Percentiles rank a stretch among this genome's conserved stretches.
These are phyloP conservation scores for Holtermannia corniformis DNA, from an alignment of 768 basidiomycete genomes.

Conservation along the genomic window DNA sequence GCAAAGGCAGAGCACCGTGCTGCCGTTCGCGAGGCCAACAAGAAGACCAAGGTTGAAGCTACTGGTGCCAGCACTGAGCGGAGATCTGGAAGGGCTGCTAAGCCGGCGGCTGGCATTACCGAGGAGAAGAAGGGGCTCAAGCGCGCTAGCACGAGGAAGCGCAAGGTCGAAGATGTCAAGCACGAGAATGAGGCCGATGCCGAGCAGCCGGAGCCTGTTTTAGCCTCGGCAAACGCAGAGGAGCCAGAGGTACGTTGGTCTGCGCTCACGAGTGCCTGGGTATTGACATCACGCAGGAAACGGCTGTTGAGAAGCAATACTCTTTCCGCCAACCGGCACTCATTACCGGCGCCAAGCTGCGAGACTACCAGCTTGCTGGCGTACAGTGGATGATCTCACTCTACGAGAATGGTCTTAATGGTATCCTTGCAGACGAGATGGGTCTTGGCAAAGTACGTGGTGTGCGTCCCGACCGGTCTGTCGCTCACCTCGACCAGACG, in stretches of 20 bases:
- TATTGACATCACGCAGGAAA: background rate
- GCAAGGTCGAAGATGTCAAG: constrained; percentile 9
- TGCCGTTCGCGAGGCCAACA: constrained; percentile 27
- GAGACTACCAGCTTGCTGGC: constrained; percentile 86
- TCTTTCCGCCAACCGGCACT: constrained; percentile 55
- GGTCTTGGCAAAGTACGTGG: constrained; percentile 57
- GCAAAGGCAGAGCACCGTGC: constrained; percentile 29
- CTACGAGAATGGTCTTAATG: constrained; percentile 54
- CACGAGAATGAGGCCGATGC: constrained; percentile 14
- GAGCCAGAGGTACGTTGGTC: constrained; percentile 7
- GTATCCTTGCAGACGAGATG: constrained; percentile 77
- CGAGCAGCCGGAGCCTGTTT: background rate
- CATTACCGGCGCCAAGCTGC: constrained; percentile 74
- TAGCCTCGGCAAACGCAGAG: background rate
- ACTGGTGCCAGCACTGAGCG: constrained; percentile 4
- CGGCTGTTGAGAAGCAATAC: constrained; percentile 15
- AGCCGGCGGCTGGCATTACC: background rate
- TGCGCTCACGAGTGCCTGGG: background rate
- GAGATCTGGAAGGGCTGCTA: constrained; percentile 13
- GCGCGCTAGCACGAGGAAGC: constrained; percentile 16
- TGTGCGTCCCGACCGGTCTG: background rate
- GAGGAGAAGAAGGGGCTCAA: constrained; percentile 5
- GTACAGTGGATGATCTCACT: constrained; percentile 90
- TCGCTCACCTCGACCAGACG: constrained; percentile 50
- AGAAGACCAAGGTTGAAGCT: constrained; percentile 25